Evolutionary conservation across 805 yeast species (phyloP).

Genomic region (Myxozyma geophila): DNA sequence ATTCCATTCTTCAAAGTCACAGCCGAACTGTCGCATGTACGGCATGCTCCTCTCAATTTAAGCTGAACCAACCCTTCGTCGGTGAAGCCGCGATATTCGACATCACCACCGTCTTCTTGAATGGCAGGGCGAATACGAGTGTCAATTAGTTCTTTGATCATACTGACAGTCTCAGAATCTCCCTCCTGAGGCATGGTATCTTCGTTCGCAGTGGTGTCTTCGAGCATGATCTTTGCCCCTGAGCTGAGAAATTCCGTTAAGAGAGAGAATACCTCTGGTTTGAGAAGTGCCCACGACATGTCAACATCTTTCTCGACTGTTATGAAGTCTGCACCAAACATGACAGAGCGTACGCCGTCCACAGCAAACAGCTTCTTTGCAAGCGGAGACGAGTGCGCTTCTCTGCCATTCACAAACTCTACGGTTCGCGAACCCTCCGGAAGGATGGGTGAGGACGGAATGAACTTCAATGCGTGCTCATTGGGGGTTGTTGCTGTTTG

Average conservation of each 20-base stretch:
- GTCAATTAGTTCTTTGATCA: conserved; percentile 89
- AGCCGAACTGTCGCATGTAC: conserved; percentile 86
- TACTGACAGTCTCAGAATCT: conserved; percentile 78
- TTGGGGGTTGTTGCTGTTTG: conserved; percentile 88
- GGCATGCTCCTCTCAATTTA: conserved; percentile 93
- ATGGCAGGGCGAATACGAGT: conserved; percentile 97
- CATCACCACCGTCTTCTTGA: conserved; percentile 98
- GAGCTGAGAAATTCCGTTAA: conserved; percentile 53
- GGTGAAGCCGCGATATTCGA: conserved; percentile 83
- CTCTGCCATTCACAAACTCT: conserved; percentile 75
- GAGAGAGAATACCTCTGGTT: conserved; percentile 61
- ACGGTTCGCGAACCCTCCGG: conserved; percentile 62
- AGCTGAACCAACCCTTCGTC: conserved; percentile 88
- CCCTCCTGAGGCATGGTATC: conserved; percentile 61
- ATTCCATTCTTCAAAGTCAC: conserved; percentile 94
- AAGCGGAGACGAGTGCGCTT: conserved; percentile 74
- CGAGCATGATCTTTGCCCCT: conserved; percentile 54
- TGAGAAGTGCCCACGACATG: conserved; percentile 71
- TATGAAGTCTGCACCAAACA: conserved; percentile 83
- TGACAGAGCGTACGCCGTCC: conserved; percentile 74
- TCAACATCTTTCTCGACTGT: conserved; percentile 71
- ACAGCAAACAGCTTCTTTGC: conserved; percentile 74
- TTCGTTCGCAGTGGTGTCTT: conserved; percentile 45
- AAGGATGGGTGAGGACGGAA: conserved; percentile 69
- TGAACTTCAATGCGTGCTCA: conserved; percentile 80